Evolutionary conservation across 345 rosid genomes (phyloP).

Genomic region (Ailanthus altissimus): DNA sequence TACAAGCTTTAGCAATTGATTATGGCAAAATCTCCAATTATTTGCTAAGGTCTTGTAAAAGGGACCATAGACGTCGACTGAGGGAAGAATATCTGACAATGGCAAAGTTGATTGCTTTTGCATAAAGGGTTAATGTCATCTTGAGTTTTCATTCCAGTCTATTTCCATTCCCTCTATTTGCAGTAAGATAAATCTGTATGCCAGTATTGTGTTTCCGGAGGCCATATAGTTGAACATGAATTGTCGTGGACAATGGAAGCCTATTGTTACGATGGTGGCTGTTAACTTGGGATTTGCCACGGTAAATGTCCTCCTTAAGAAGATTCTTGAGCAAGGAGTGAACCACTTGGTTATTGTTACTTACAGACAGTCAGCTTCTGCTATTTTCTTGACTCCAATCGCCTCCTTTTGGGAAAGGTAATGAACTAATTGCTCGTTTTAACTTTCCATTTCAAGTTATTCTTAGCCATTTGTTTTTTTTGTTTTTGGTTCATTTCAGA

Average conservation of each 20-base stretch:
- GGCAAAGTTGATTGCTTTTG: conserved; percentile 8
- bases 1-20: conserved; percentile 1
- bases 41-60: not conserved
- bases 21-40: not conserved
- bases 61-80: not conserved
- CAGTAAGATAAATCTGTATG: not conserved
- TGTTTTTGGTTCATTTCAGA: not conserved
- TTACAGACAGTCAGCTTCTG: conserved; percentile 56
- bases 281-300: conserved; percentile 57
- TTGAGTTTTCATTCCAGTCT: not conserved
- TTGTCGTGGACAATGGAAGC: conserved; percentile 46
- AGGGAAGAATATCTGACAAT: not conserved
- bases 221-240: conserved; percentile 27
- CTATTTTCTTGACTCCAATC: conserved; percentile 66
- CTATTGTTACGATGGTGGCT: conserved; percentile 52
- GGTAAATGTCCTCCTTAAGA: conserved; percentile 65
- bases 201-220: not conserved
- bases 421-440: not conserved
- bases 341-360: conserved; percentile 65
- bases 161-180: conserved; percentile 15
- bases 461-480: not conserved
- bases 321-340: conserved; percentile 56
- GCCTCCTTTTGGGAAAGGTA: conserved; percentile 72
- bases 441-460: not conserved
- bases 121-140: conserved; percentile 10